These are phyloP conservation scores for Globisporangium irregulare DNA, from an alignment of 352 stramenopile species.

Conservation along the genomic window DNA sequence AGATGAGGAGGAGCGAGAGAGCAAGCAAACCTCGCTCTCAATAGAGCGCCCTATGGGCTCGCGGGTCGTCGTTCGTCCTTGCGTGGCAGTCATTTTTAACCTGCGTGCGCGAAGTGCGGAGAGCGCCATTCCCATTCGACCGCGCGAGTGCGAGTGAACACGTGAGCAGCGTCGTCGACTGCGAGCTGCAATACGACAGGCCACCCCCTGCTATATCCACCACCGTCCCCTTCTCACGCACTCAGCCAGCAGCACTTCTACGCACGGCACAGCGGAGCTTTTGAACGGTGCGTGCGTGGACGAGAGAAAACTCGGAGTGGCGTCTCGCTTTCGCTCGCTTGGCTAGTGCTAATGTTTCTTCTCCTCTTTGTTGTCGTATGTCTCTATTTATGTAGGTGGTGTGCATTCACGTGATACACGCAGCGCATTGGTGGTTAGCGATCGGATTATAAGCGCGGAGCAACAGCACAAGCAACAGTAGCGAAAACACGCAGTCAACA, in stretches of 20 bases:
- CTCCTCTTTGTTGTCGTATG: background rate
- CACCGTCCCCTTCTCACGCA: background rate
- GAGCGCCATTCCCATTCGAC: background rate
- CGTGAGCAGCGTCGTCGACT: background rate
- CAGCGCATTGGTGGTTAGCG: background rate
- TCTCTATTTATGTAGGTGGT: background rate
- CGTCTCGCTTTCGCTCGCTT: background rate
- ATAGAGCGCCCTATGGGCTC: background rate
- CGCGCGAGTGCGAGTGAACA: background rate
- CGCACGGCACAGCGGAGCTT: background rate
- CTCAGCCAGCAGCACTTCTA: background rate
- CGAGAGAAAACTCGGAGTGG: background rate
- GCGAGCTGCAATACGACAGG: background rate
- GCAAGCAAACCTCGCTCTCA: background rate
- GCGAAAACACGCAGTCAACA: constrained; percentile 11
- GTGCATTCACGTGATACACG: background rate
- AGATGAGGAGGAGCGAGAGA: background rate
- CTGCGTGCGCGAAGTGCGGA: background rate
- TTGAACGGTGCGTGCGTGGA: background rate
- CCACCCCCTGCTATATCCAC: background rate
- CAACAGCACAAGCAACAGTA: background rate
- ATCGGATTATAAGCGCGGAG: background rate
- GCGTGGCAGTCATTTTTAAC: background rate
- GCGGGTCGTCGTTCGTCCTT: background rate
- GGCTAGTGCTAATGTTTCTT: background rate